Percentiles rank a stretch among this genome's conserved stretches.
These are phyloP conservation scores for Hypoxylon sp. DNA, from an alignment of 2,329 filamentous ascomycete genomes.

Conservation along the genomic window DNA sequence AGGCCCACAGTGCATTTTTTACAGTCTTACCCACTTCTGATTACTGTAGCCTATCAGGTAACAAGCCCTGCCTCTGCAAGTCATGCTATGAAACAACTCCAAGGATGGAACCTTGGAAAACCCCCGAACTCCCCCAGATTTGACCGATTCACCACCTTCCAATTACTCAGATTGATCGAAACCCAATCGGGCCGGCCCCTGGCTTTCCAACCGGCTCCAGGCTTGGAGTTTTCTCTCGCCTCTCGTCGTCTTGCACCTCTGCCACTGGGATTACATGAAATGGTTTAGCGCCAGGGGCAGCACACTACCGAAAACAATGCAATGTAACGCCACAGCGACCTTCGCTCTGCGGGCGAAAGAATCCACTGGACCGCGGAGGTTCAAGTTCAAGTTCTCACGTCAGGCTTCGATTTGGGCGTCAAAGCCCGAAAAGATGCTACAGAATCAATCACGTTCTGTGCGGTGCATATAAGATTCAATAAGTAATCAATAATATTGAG, in stretches of 20 bases:
- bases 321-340: slow-evolving; percentile 37
- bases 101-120: slow-evolving; percentile 36
- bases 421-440: neutral
- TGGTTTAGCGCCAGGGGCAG: slow-evolving; percentile 41
- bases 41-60: slow-evolving; percentile 29
- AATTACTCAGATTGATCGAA: slow-evolving; percentile 39
- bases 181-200: slow-evolving; percentile 45
- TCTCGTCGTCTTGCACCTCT: slow-evolving; percentile 7
- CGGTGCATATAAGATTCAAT: slow-evolving; percentile 14
- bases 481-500: neutral
- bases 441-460: slow-evolving; percentile 4
- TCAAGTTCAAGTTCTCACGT: neutral
- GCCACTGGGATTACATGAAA: slow-evolving; percentile 30
- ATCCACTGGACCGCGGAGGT: neutral
- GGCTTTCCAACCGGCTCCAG: slow-evolving; percentile 20
- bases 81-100: slow-evolving; percentile 43
- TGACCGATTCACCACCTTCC: slow-evolving; percentile 40
- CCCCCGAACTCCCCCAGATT: slow-evolving; percentile 42
- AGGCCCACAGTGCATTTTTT: slow-evolving; percentile 25
- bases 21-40: slow-evolving; percentile 24
- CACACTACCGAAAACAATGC: slow-evolving; percentile 21
- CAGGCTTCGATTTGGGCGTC: slow-evolving; percentile 14
- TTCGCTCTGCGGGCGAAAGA: slow-evolving; percentile 16
- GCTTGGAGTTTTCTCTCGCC: slow-evolving; percentile 3
- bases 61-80: slow-evolving; percentile 27